These are phyloP conservation scores for Kazachstania kunashirensis DNA, from an alignment of 805 yeast species.

Conservation along the genomic window DNA sequence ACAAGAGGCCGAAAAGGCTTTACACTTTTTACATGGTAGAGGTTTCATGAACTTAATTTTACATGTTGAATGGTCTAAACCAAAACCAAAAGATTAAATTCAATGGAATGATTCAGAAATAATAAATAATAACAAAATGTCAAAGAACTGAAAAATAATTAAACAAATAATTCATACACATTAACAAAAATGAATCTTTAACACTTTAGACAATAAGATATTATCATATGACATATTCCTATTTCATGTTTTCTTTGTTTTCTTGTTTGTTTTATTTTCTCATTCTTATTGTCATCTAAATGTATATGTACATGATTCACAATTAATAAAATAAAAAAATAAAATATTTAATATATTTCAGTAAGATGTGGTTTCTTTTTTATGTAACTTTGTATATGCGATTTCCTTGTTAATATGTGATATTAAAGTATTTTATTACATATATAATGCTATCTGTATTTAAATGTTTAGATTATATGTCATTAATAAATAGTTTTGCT, in stretches of 20 bases:
- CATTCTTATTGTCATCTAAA: conserved; percentile 1
- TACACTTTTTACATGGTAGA: conserved; percentile 71
- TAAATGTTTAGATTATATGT: conserved; percentile 3
- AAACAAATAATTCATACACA: too few relatives aligned
- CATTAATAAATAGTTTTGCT: conserved; percentile 21
- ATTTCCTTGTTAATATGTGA: too few relatives aligned
- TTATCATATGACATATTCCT: too few relatives aligned
- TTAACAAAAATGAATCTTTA: too few relatives aligned
- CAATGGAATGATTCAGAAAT: too few relatives aligned
- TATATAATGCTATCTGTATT: not conserved
- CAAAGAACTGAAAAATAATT: too few relatives aligned
- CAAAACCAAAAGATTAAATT: conserved; percentile 16
- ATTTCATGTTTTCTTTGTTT: too few relatives aligned
- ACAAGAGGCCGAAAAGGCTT: conserved; percentile 64
- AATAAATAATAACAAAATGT: too few relatives aligned
- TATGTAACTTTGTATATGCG: too few relatives aligned
- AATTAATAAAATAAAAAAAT: not conserved
- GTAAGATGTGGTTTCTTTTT: too few relatives aligned
- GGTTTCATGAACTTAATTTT: conserved; percentile 87
- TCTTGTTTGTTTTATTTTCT: not conserved
- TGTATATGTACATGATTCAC: conserved; percentile 3
- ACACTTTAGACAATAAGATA: not conserved
- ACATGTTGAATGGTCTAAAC: conserved; percentile 53
- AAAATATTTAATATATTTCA: too few relatives aligned
- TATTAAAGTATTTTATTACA: not conserved